Percentiles rank a stretch among this genome's conserved stretches.
Conservation (phyloP, 2,329 filamentous ascomycete species). For the Microsporum canis region DNA sequence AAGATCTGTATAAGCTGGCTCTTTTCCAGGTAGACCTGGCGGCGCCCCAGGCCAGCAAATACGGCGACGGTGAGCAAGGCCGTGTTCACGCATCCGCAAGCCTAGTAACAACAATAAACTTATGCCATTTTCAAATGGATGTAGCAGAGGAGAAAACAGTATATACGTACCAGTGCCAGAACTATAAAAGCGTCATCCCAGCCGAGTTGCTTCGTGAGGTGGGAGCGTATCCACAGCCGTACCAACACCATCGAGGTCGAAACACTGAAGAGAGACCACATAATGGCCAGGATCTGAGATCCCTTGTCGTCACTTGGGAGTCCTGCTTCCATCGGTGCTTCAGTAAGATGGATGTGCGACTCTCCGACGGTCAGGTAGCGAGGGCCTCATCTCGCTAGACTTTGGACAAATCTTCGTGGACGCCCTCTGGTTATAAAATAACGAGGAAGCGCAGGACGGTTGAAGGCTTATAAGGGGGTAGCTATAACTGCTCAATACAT, state of each 20-base stretch:
- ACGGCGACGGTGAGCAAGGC: conserved; percentile 7
- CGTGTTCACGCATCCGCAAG: background rate
- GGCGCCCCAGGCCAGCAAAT: conserved; percentile 9
- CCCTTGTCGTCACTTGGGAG: background rate
- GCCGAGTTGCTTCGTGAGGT: conserved; percentile 7
- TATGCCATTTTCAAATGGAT: background rate
- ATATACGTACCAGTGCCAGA: conserved; percentile 9
- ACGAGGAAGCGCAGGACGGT: background rate
- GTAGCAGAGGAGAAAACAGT: background rate
- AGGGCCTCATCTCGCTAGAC: background rate
- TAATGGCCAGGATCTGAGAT: background rate
- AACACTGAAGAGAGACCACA: conserved; percentile 8
- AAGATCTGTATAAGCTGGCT: conserved; percentile 7
- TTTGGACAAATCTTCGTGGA: background rate
- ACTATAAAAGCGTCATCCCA: conserved; percentile 13
- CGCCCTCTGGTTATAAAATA: background rate
- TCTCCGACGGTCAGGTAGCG: background rate
- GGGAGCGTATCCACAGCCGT: conserved; percentile 8
- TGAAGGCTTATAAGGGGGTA: background rate
- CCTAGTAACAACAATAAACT: conserved; percentile 4
- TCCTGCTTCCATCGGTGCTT: background rate
- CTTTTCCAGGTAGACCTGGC: conserved; percentile 6
- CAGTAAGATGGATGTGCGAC: background rate
- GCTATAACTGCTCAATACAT: no score
- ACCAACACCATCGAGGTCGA: conserved; percentile 7